Percentiles rank a stretch among this genome's conserved stretches.
phyloP scores from a whole-genome alignment of 768 basidiomycete genomes.

The Cyclocybe aegerita region DNA sequence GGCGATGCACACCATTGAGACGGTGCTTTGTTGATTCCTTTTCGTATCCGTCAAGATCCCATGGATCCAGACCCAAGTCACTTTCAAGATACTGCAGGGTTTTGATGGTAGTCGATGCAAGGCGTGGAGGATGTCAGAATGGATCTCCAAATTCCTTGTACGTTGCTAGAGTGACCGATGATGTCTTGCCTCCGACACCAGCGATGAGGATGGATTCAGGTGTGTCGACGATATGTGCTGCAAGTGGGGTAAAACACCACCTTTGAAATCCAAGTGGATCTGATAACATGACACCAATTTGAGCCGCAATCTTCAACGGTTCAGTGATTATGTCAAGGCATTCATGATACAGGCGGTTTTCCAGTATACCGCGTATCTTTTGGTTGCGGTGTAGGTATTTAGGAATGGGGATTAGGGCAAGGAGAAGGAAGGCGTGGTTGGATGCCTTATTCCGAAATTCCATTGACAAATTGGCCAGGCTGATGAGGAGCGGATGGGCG shows the following conservation, averaged over 20 bases:
- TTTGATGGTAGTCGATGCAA: slow-evolving; percentile 17
- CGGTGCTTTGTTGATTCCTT: slow-evolving; percentile 17
- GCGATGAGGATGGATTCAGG: slow-evolving; percentile 28
- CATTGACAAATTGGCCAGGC: slow-evolving; percentile 27
- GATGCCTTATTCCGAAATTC: slow-evolving; percentile 26
- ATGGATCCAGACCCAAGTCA: slow-evolving; percentile 14
- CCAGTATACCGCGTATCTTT: slow-evolving; percentile 21
- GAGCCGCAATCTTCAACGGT: slow-evolving; percentile 24
- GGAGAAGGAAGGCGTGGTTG: slow-evolving; percentile 24
- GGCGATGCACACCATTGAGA: slow-evolving; percentile 31
- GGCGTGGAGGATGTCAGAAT: slow-evolving; percentile 23
- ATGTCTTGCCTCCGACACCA: slow-evolving; percentile 27
- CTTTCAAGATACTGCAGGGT: slow-evolving; percentile 10
- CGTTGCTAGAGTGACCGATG: slow-evolving; percentile 27
- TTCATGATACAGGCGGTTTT: slow-evolving; percentile 19
- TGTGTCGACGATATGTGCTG: slow-evolving; percentile 24
- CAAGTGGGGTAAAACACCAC: slow-evolving; percentile 24
- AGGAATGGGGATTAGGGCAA: slow-evolving; percentile 27
- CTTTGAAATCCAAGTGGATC: slow-evolving; percentile 18
- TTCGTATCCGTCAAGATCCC: slow-evolving; percentile 23
- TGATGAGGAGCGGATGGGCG: slow-evolving; percentile 28
- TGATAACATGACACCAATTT: slow-evolving; percentile 20
- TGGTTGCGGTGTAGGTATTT: slow-evolving; percentile 21
- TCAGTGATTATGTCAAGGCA: slow-evolving; percentile 21
- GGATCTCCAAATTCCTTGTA: slow-evolving; percentile 29